A percentile compares a stretch with the other conserved stretches of the same genome.
Evolutionary conservation across 352 stramenopile species (phyloP).

Genomic region (Phytophthora citrophthora): DNA sequence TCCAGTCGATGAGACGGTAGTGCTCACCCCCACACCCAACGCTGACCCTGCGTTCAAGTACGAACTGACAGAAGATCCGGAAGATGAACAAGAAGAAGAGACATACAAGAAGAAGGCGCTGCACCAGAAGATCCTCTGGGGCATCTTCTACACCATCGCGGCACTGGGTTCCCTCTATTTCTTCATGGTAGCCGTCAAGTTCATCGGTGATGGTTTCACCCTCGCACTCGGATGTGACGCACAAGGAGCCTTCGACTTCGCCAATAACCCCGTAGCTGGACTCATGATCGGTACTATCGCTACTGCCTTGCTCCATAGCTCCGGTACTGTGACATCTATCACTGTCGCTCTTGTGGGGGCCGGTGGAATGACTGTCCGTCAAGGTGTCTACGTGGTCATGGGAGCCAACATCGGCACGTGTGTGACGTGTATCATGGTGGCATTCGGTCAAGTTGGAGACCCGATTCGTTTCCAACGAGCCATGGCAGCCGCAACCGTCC

Average conservation of each 20-base stretch:
- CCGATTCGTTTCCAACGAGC: slow-evolving; percentile 61
- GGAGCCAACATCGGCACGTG: slow-evolving; percentile 89
- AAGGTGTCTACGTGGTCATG: slow-evolving; percentile 91
- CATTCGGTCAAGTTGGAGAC: slow-evolving; percentile 84
- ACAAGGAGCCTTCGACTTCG: slow-evolving; percentile 63
- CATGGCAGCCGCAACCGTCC: slow-evolving; percentile 53
- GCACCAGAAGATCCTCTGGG: slow-evolving; percentile 40
- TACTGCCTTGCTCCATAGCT: slow-evolving; percentile 72
- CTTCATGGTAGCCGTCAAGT: slow-evolving; percentile 78
- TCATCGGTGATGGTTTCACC: slow-evolving; percentile 76
- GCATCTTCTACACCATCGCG: slow-evolving; percentile 33
- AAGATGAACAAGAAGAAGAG: slow-evolving; percentile 20
- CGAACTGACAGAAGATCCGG: slow-evolving; percentile 20
- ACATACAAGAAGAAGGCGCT: slow-evolving; percentile 31
- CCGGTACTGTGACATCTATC: slow-evolving; percentile 75
- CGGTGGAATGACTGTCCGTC: slow-evolving; percentile 64
- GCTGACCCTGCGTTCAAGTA: slow-evolving; percentile 19
- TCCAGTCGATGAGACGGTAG: slow-evolving; percentile 9
- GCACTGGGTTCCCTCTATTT: slow-evolving; percentile 69
- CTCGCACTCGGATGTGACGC: slow-evolving; percentile 61
- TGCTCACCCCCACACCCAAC: slow-evolving; percentile 15
- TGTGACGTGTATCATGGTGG: slow-evolving; percentile 90
- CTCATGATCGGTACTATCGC: slow-evolving; percentile 77
- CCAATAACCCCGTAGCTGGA: slow-evolving; percentile 69
- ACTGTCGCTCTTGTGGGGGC: slow-evolving; percentile 66